These are phyloP conservation scores for Cynara cardunculus DNA, from an alignment of 129 eudicot genomes.

Conservation along the genomic window DNA sequence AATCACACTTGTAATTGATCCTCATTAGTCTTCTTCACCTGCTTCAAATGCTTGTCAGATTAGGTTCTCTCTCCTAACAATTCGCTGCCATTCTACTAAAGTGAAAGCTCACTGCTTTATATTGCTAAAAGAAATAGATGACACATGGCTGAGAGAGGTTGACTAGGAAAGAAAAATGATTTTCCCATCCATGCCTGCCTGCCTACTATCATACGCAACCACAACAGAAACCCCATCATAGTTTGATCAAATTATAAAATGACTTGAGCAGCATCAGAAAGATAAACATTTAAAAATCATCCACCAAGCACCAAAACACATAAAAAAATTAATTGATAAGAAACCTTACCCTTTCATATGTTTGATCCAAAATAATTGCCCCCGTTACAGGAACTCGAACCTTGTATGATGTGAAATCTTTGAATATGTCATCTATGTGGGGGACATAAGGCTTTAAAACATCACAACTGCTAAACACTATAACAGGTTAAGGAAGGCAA, in stretches of 20 bases:
- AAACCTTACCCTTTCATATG: constrained; percentile 79
- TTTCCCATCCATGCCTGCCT: background rate
- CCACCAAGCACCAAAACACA: constrained; percentile 10
- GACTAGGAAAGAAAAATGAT: background rate
- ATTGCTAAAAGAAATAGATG: background rate
- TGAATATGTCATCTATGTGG: constrained; percentile 92
- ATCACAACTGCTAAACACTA: constrained; percentile 97
- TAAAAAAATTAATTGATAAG: background rate
- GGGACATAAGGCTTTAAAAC: constrained; percentile 94
- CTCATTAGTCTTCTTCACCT: background rate
- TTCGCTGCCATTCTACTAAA: too few species aligned
- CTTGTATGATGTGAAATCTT: constrained; percentile 97
- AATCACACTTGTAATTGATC: background rate
- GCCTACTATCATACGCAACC: background rate
- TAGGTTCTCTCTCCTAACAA: background rate
- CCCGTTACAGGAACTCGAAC: constrained; percentile 99
- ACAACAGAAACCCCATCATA: constrained; percentile 2
- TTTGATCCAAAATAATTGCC: constrained; percentile 91
- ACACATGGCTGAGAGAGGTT: background rate
- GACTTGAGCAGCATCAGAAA: background rate
- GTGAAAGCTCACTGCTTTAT: too few species aligned
- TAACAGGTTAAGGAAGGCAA: constrained; percentile 53
- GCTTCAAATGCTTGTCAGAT: background rate
- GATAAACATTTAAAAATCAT: background rate
- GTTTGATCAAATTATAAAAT: background rate